Conservation (phyloP, 257 asterid genomes). For the Verbascum thapsus region DNA sequence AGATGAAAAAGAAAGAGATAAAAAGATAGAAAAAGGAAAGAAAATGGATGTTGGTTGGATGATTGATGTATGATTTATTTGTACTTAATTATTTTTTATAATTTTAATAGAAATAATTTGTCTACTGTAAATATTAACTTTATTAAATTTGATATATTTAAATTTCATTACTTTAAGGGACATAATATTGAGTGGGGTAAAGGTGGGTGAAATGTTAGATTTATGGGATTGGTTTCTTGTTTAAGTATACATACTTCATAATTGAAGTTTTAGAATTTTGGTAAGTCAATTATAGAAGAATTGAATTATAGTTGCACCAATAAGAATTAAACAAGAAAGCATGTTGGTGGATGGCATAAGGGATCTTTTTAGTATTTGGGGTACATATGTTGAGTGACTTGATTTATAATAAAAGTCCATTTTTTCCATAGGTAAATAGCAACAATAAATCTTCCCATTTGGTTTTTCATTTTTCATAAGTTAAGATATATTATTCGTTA, state of each 20-base stretch:
- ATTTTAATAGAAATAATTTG: too few species aligned
- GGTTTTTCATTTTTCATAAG: too few species aligned
- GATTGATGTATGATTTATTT: neutral
- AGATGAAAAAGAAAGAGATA: neutral
- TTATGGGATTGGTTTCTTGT: slow-evolving; percentile 6
- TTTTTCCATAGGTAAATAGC: too few species aligned
- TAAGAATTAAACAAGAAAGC: slow-evolving; percentile 8
- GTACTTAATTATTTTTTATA: neutral
- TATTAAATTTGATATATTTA: too few species aligned
- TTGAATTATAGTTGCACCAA: slow-evolving; percentile 20
- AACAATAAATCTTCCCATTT: too few species aligned
- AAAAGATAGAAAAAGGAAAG: neutral
- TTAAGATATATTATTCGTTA: too few species aligned
- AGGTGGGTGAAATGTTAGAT: slow-evolving; percentile 16
- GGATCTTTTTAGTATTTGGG: too few species aligned
- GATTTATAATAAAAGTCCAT: too few species aligned
- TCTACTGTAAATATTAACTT: too few species aligned
- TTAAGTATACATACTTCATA: neutral
- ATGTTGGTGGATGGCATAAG: too few species aligned
- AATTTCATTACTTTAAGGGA: too few species aligned
- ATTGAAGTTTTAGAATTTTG: neutral
- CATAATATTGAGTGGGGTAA: neutral
- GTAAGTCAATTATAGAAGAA: neutral
- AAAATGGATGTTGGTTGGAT: slow-evolving; percentile 24
- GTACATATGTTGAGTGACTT: too few species aligned